A percentile compares a stretch with the other conserved stretches of the same genome.
phyloP scores from a whole-genome alignment of 495 filamentous ascomycete genomes.

The Astrothelium subdiscretum region DNA sequence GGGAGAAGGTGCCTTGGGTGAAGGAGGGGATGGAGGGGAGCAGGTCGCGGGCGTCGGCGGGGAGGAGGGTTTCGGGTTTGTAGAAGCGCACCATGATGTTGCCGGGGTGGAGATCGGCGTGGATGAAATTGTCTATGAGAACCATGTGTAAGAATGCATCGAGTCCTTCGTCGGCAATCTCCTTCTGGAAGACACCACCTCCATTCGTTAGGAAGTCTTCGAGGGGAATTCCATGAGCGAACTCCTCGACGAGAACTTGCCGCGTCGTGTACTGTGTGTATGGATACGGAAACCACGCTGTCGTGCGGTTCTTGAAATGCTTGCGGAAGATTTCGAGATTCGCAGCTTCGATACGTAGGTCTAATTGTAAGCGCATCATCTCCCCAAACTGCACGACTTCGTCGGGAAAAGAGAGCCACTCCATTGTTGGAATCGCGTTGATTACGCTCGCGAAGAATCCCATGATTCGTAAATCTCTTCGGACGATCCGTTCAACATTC shows the following conservation, averaged over 20 bases:
- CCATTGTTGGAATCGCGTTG: constrained; percentile 84
- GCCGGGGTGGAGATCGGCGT: constrained; percentile 95
- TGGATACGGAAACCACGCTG: constrained; percentile 92
- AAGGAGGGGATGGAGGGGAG: neutral
- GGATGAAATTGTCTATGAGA: constrained; percentile 93
- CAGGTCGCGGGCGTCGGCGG: constrained; percentile 19
- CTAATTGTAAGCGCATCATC: constrained; percentile 97
- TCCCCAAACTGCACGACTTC: constrained; percentile 90
- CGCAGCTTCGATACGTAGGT: constrained; percentile 86
- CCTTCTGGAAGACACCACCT: constrained; percentile 82
- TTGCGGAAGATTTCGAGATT: constrained; percentile 82
- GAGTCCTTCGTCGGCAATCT: constrained; percentile 90
- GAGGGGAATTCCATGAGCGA: constrained; percentile 84
- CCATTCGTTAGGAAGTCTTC: constrained; percentile 82
- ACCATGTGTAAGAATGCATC: constrained; percentile 98
- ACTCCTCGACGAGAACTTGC: constrained; percentile 90
- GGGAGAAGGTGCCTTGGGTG: constrained; percentile 17
- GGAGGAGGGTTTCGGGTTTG: constrained; percentile 58
- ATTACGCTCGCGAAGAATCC: constrained; percentile 75
- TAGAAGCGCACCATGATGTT: constrained; percentile 99
- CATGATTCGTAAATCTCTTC: constrained; percentile 88
- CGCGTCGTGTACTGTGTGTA: constrained; percentile 84
- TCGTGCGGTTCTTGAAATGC: constrained; percentile 80
- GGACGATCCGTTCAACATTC: constrained; percentile 74
- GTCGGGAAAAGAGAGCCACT: constrained; percentile 94